Evolutionary conservation across 2,329 filamentous ascomycete genomes (phyloP).

Genomic region (Lachnum nothofagi): DNA sequence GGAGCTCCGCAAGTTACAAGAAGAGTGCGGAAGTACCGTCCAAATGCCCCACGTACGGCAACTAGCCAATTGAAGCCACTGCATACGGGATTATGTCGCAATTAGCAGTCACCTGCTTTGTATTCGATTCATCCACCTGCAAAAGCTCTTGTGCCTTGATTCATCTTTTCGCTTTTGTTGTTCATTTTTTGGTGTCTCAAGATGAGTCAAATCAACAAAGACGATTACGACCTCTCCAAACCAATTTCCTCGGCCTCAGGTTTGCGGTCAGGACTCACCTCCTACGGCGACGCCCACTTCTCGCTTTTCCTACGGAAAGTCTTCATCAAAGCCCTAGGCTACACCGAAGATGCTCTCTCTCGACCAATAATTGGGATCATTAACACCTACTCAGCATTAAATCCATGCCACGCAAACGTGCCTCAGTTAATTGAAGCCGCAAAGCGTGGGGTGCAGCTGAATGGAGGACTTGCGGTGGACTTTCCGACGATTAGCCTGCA

Average conservation of each 20-base stretch:
- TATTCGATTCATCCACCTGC: not conserved
- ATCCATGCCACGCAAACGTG: slow-evolving; percentile 68
- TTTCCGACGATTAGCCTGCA: slow-evolving; percentile 71
- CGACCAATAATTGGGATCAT: slow-evolving; percentile 69
- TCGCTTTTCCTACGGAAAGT: slow-evolving; percentile 69
- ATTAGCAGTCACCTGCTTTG: not conserved
- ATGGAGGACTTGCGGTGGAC: slow-evolving; percentile 63
- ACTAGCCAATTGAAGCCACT: not conserved
- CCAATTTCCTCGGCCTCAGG: slow-evolving; percentile 49
- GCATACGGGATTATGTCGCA: too few relatives aligned
- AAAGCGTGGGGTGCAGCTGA: slow-evolving; percentile 62
- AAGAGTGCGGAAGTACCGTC: not conserved
- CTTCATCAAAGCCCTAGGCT: slow-evolving; percentile 72
- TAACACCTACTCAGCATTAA: slow-evolving; percentile 69
- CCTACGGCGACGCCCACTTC: slow-evolving; percentile 71
- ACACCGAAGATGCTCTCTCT: slow-evolving; percentile 65
- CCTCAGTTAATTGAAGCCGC: slow-evolving; percentile 67
- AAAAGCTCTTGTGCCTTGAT: too few relatives aligned
- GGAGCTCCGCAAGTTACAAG: not conserved
- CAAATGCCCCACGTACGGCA: too few relatives aligned
- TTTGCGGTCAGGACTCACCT: slow-evolving; percentile 59
- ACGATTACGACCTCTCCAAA: slow-evolving; percentile 54
- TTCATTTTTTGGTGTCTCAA: not conserved
- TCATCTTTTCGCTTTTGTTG: too few relatives aligned
- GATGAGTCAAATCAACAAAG: not conserved